Percentiles rank a stretch among this genome's conserved stretches.
Evolutionary conservation across 2,329 filamentous ascomycete species (phyloP).

Genomic region (Phyllosticta citribraziliensis): DNA sequence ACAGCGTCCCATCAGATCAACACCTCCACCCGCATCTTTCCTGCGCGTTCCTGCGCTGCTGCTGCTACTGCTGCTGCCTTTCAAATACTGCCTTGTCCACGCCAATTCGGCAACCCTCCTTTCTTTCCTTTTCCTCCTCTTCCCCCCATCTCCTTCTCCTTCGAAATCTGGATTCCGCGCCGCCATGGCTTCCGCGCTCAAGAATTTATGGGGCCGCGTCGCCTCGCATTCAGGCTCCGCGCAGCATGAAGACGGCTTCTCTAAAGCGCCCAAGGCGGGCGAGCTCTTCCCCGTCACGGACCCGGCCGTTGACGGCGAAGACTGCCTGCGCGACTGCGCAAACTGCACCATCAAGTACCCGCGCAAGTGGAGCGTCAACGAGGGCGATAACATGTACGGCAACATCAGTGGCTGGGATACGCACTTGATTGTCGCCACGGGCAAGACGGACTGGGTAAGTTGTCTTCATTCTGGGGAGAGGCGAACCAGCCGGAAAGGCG

Average conservation of each 20-base stretch:
- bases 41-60: conserved; percentile 22
- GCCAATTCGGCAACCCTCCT: neutral
- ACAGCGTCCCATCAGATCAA: conserved; percentile 4
- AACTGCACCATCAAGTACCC: conserved; percentile 74
- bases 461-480: conserved; percentile 47
- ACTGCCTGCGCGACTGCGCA: conserved; percentile 79
- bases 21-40: conserved; percentile 18
- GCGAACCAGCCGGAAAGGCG: conserved; percentile 9
- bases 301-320: conserved; percentile 72
- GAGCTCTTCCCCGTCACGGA: conserved; percentile 66
- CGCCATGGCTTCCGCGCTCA: conserved; percentile 27
- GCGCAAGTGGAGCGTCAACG: conserved; percentile 61
- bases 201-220: conserved; percentile 22
- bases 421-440: conserved; percentile 87
- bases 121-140: conserved; percentile 2
- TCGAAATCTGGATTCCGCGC: conserved; percentile 7
- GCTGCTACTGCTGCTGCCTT: neutral
- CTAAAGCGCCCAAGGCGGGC: conserved; percentile 18
- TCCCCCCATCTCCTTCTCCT: conserved; percentile 6
- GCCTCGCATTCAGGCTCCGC: neutral
- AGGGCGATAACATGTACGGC: conserved; percentile 71
- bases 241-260: conserved; percentile 19
- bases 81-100: neutral
- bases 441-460: conserved; percentile 87
- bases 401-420: conserved; percentile 79